A percentile compares a stretch with the other conserved stretches of the same genome.
Evolutionary conservation across 345 rosid species (phyloP).

Genomic region (Ceriops decandra): DNA sequence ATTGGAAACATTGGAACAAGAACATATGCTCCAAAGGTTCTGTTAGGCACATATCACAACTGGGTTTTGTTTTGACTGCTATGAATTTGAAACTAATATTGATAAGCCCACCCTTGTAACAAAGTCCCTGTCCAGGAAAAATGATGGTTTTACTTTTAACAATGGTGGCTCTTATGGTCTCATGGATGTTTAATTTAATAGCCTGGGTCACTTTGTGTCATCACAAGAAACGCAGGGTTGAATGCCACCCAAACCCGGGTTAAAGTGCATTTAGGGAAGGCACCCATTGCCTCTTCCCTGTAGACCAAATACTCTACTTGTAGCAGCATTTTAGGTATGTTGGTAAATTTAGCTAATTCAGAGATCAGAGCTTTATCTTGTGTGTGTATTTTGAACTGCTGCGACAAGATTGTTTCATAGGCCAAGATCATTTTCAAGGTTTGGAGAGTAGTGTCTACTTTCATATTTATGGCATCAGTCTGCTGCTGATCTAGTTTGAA

Average conservation of each 20-base stretch:
- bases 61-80: not conserved
- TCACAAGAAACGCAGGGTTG: too few relatives aligned
- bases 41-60: not conserved
- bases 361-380: not conserved
- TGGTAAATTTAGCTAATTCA: not conserved
- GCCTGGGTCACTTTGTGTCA: too few relatives aligned
- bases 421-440: too few relatives aligned
- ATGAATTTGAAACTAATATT: not conserved
- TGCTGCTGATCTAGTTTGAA: not conserved
- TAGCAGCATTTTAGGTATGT: constrained; percentile 1
- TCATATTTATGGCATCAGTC: not conserved
- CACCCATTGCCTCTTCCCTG: not conserved
- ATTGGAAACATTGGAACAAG: not conserved
- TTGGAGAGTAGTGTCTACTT: too few relatives aligned
- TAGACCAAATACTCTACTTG: not conserved
- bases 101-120: not conserved
- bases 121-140: not conserved
- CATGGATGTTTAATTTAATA: too few relatives aligned
- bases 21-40: too few relatives aligned
- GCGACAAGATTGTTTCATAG: not conserved
- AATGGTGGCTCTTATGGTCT: too few relatives aligned
- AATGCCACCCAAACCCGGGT: too few relatives aligned
- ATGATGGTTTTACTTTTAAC: not conserved
- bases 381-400: not conserved
- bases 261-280: too few relatives aligned